A percentile compares a stretch with the other conserved stretches of the same genome.
phyloP scores from a whole-genome alignment of 1,284 basidiomycete species.

The Trichosporon asahii region DNA sequence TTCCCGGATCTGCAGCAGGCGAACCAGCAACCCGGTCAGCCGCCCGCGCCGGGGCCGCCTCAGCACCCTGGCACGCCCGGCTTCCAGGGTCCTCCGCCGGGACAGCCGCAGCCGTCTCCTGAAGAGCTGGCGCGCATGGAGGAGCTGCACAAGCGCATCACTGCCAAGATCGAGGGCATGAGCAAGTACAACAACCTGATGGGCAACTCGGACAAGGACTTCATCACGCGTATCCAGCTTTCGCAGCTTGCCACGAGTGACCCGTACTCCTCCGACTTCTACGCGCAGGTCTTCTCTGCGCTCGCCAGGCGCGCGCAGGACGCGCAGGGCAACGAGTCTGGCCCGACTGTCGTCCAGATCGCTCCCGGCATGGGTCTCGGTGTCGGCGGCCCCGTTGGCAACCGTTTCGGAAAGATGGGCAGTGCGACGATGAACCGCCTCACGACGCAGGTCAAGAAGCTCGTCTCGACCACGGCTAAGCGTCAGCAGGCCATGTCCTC shows the following conservation, averaged over 20 bases:
- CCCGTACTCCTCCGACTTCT: conserved; percentile 97
- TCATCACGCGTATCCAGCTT: conserved; percentile 98
- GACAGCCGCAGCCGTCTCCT: conserved; percentile 28
- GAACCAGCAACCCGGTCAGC: conserved; percentile 18
- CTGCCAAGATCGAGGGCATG: conserved; percentile 56
- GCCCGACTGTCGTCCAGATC: conserved; percentile 76
- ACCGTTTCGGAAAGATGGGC: conserved; percentile 68
- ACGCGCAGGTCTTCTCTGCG: conserved; percentile 92
- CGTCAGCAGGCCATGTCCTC: conserved; percentile 64
- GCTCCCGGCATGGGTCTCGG: conserved; percentile 71
- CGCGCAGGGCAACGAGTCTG: conserved; percentile 50
- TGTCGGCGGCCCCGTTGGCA: conserved; percentile 62
- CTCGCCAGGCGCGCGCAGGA: conserved; percentile 73
- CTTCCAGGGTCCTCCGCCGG: conserved; percentile 17
- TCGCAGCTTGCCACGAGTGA: conserved; percentile 95
- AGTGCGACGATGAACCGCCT: conserved; percentile 78
- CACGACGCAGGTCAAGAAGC: conserved; percentile 94
- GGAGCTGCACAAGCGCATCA: conserved; percentile 37
- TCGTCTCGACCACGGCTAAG: conserved; percentile 86
- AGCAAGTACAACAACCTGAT: conserved; percentile 96
- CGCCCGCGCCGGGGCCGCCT: conserved; percentile 18
- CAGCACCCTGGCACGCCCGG: conserved; percentile 25
- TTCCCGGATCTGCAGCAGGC: conserved; percentile 46
- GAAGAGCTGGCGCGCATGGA: conserved; percentile 42
- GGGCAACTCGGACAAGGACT: conserved; percentile 90